Percentiles rank a stretch among this genome's conserved stretches.
Evolutionary conservation across 805 yeast species (phyloP).

Genomic region (Pichia exigua): DNA sequence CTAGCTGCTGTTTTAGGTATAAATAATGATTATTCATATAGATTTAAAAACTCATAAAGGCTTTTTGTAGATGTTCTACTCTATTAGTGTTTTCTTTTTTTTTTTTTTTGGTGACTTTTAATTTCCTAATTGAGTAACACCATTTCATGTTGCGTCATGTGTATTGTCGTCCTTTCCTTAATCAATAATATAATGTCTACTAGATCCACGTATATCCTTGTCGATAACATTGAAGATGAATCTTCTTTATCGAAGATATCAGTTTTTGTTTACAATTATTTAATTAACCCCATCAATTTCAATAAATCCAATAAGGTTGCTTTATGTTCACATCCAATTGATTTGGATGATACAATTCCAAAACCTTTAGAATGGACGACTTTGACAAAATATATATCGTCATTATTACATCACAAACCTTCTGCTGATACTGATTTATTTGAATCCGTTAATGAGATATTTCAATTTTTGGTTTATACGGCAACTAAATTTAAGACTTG

Average conservation of each 20-base stretch:
- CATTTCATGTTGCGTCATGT: not conserved
- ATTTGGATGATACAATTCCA: not conserved
- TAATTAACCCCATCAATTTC: conserved; percentile 1
- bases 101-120: not conserved
- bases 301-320: conserved; percentile 6
- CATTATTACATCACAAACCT: not conserved
- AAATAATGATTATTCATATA: not conserved
- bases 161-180: not conserved
- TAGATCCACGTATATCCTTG: conserved; percentile 2
- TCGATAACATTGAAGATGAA: not conserved
- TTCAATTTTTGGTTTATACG: not conserved
- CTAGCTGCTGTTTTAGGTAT: not conserved
- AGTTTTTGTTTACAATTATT: conserved; percentile 5
- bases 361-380: conserved; percentile 3
- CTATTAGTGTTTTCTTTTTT: not conserved
- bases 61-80: not conserved
- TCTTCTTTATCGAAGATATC: not conserved
- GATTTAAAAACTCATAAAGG: not conserved
- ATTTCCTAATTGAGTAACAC: not conserved
- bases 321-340: not conserved
- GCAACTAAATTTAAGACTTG: not conserved
- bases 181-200: not conserved
- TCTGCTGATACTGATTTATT: not conserved
- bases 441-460: not conserved
- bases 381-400: not conserved